phyloP scores from a whole-genome alignment of 257 asterid species.

The Solanum etuberosum region DNA sequence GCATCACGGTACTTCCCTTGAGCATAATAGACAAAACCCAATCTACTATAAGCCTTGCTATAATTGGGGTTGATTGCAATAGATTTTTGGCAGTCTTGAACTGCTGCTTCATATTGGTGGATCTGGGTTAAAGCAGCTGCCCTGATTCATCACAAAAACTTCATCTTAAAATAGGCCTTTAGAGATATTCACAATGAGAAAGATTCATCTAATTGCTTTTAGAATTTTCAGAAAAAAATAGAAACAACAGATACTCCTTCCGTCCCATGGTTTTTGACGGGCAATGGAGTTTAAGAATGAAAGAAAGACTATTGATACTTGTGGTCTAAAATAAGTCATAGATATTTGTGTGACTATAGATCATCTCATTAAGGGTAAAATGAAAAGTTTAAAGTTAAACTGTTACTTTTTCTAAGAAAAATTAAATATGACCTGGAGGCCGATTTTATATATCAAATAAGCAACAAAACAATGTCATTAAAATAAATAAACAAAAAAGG shows the following conservation, averaged over 20 bases:
- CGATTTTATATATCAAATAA: not conserved
- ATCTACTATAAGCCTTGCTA: conserved; percentile 82
- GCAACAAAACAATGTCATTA: not conserved
- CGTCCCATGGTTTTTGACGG: not conserved
- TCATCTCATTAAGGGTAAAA: not conserved
- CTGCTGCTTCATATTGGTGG: conserved; percentile 40
- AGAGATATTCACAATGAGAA: not conserved
- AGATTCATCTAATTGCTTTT: not conserved
- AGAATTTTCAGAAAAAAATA: not conserved
- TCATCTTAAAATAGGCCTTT: not conserved
- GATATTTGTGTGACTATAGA: not conserved
- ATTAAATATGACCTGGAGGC: not conserved
- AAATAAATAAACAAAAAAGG: not conserved
- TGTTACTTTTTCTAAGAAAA: not conserved
- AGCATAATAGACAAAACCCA: conserved; percentile 81
- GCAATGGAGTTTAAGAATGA: not conserved
- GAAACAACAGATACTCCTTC: not conserved
- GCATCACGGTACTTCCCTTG: conserved; percentile 83
- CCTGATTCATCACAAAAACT: conserved; percentile 26
- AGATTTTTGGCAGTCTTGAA: conserved; percentile 57
- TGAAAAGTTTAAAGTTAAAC: not conserved
- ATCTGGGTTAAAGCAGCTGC: conserved; percentile 90
- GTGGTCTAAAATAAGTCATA: not conserved
- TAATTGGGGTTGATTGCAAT: conserved; percentile 65
- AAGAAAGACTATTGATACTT: not conserved